These are phyloP conservation scores for Cryptosporidium parvum DNA, from an alignment of 169 alveolate species.

Conservation along the genomic window DNA sequence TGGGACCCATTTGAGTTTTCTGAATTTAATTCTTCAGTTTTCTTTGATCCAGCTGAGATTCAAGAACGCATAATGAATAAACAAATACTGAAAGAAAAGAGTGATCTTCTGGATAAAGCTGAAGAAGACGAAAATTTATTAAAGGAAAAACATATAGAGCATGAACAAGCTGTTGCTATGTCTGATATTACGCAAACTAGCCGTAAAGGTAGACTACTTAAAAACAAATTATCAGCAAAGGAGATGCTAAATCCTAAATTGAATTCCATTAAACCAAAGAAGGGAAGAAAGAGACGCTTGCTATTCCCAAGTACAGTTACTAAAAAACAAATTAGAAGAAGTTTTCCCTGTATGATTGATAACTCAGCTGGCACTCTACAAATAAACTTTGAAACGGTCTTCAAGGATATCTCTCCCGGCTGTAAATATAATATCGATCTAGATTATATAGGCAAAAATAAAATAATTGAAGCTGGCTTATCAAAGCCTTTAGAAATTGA, in stretches of 20 bases:
- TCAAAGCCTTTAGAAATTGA: conserved; percentile 16
- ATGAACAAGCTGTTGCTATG: not conserved
- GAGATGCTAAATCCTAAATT: conserved; percentile 62
- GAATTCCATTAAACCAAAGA: conserved; percentile 13
- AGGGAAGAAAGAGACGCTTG: conserved; percentile 44
- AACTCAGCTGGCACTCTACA: conserved; percentile 12
- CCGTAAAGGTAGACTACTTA: conserved; percentile 29
- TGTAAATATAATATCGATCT: not conserved
- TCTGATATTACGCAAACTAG: conserved; percentile 41
- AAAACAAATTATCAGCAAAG: conserved; percentile 46
- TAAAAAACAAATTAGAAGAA: conserved; percentile 32
- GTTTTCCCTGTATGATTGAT: not conserved
- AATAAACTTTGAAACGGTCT: not conserved
- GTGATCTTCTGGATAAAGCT: not conserved
- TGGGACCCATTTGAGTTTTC: conserved; percentile 26
- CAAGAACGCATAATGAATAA: not conserved
- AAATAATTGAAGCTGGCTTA: not conserved
- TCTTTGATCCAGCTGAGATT: not conserved
- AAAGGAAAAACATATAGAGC: not conserved
- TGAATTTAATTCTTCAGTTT: conserved; percentile 16
- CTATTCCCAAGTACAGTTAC: not conserved
- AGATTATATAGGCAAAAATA: conserved; percentile 20
- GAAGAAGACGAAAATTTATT: not conserved
- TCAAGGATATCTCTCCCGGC: not conserved
- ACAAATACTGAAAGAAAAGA: not conserved